Evolutionary conservation across 768 basidiomycete species (phyloP).

Genomic region (Mycena metata): DNA sequence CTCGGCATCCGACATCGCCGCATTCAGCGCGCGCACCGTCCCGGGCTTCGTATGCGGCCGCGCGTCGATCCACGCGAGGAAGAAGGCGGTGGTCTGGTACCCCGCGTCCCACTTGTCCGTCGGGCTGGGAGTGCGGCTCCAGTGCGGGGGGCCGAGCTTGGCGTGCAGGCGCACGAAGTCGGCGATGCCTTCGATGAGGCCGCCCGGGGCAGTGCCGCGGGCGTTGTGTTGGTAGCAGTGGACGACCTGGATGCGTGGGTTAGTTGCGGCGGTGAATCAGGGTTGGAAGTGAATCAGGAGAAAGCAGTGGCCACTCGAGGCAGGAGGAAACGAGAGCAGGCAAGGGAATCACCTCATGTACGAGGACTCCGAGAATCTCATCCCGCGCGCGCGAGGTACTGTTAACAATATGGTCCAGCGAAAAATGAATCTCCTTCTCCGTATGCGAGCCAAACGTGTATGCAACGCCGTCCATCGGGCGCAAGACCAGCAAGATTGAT

Average conservation of each 20-base stretch:
- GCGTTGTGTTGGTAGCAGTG: conserved; percentile 85
- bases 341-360: conserved; percentile 61
- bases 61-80: conserved; percentile 77
- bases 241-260: conserved; percentile 71
- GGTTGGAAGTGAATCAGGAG: too few relatives aligned
- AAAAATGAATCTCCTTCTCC: conserved; percentile 83
- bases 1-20: conserved; percentile 58
- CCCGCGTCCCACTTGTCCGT: conserved; percentile 77
- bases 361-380: conserved; percentile 79
- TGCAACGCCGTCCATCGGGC: conserved; percentile 79
- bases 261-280: conserved; percentile 43
- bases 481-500: conserved; percentile 69
- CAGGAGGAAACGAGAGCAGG: neutral
- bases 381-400: conserved; percentile 58
- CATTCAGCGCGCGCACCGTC: conserved; percentile 71
- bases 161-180: conserved; percentile 81
- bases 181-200: conserved; percentile 85
- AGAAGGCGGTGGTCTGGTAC: conserved; percentile 81
- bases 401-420: conserved; percentile 71
- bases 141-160: conserved; percentile 76
- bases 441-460: conserved; percentile 67
- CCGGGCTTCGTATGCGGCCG: conserved; percentile 59
- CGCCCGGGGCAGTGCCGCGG: conserved; percentile 70
- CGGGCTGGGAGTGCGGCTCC: conserved; percentile 60
- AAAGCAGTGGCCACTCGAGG: conserved; percentile 45